Evolutionary conservation across 768 basidiomycete species (phyloP).

Genomic region (Leccinum subtestaceum): DNA sequence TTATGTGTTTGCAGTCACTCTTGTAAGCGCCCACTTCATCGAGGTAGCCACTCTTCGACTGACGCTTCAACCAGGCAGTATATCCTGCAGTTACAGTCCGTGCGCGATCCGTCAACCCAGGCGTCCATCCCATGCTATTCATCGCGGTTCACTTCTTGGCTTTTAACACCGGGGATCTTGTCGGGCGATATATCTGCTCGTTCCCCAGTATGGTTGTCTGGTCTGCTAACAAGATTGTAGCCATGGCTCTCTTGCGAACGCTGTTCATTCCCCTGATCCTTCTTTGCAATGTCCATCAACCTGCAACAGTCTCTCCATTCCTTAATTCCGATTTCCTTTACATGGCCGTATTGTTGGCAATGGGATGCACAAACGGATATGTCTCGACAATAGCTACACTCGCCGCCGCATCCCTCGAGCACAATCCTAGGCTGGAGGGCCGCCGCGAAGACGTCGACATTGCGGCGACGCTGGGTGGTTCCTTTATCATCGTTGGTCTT

Average conservation of each 20-base stretch:
- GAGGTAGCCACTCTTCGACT: slow-evolving; percentile 1
- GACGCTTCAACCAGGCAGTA: slow-evolving; percentile 56
- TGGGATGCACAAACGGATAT: slow-evolving; percentile 83
- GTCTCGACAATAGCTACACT: slow-evolving; percentile 79
- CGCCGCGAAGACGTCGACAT: slow-evolving; percentile 80
- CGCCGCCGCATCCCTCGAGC: slow-evolving; percentile 73
- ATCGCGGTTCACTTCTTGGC: slow-evolving; percentile 72
- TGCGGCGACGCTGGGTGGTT: slow-evolving; percentile 78
- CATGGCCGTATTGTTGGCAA: slow-evolving; percentile 67
- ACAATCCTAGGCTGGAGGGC: slow-evolving; percentile 71
- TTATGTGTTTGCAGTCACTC: slow-evolving; percentile 78
- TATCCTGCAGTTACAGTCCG: slow-evolving; percentile 85
- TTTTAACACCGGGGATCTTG: slow-evolving; percentile 71
- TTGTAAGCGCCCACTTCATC: slow-evolving; percentile 47
- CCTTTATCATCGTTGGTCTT: slow-evolving; percentile 76
- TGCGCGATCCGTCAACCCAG: slow-evolving; percentile 61
- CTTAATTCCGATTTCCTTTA: slow-evolving; percentile 77
- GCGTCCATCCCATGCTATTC: slow-evolving; percentile 80
- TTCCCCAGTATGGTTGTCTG: slow-evolving; percentile 66
- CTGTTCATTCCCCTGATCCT: slow-evolving; percentile 85
- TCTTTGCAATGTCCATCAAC: slow-evolving; percentile 78
- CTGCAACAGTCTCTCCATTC: slow-evolving; percentile 33
- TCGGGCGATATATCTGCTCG: slow-evolving; percentile 67
- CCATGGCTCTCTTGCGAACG: slow-evolving; percentile 64
- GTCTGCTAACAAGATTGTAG: slow-evolving; percentile 60